Base-by-base conservation (phyloP, 352 stramenopile genomes). In the Pythium plurisporium region DNA sequence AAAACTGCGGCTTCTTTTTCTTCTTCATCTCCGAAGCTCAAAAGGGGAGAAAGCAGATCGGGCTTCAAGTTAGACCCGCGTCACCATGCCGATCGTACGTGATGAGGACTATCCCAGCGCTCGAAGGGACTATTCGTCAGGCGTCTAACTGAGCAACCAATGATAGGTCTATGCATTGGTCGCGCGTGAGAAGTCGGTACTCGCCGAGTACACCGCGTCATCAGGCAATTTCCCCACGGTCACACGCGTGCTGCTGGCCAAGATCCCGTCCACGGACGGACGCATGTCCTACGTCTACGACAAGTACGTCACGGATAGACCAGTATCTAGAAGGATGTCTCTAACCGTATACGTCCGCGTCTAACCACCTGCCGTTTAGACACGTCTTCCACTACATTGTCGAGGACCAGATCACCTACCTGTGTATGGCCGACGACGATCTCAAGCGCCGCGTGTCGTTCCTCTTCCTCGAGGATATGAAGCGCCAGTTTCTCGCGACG, bases 281-380 rank as follows among this genome's bases (percentile, higher is more conserved):
- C 92, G 95, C 71, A 98, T 98, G 95, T 98, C 89, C 38, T 99
- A 99, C 77, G 89, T 98, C 30, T 99, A 99, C 70, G 96, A 99
- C 80, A 82, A 97, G 66, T 97, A 84, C 15, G 29, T 46, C 41
- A 4, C n/a, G n/a, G n/a, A n/a, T n/a, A n/a, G n/a, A n/a, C n/a
- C n/a, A n/a, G n/a, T n/a, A n/a, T n/a, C n/a, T n/a, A n/a, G n/a
- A n/a, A n/a, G n/a, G n/a, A n/a, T n/a, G n/a, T n/a, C n/a, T n/a
- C n/a, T n/a, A n/a, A n/a, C n/a, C n/a, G n/a, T n/a, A n/a, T n/a
- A n/a, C n/a, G n/a, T n/a, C n/a, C n/a, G n/a, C n/a, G n/a, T n/a
- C n/a, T n/a, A n/a, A n/a, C n/a, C n/a, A n/a, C n/a, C n/a, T 43
- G 20, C 9, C 38, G 6, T 0, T 22, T 61, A 89, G 79, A 42